Evolutionary conservation across 345 rosid genomes (phyloP), one percentile per base, ranked within the genome.

Genomic region (Geranium brycei): DNA sequence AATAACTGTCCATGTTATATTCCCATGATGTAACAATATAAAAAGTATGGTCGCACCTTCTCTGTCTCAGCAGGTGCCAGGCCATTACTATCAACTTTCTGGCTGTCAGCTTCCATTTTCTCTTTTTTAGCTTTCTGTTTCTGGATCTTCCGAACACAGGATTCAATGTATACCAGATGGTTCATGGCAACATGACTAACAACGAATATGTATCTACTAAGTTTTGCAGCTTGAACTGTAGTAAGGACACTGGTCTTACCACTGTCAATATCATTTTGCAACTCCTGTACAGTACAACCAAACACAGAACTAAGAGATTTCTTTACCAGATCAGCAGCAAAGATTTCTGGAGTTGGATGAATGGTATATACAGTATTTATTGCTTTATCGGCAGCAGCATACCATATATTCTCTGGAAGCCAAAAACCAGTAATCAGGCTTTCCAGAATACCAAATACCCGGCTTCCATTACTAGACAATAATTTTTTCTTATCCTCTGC

Each of bases 341-440:
- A 62, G 60, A 71, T 78, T 85, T 93, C 99, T 56, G 97, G 99
- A 68, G 91, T 81, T 68, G 97, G 91, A 79, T 93, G 97, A 66
- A 88, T 81, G 51, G 74, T 66, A 68, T 90, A 93, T 63, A 93
- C 71, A 31, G 85, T 87, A 72, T 75, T 71, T 74, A 90, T 90
- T 71, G 99, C 99, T 86, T 86, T 86, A 71, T 90, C 99, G 69
- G 87, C 92, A 75, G 96, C 87, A 68, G 95, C 77, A 77, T 86
- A 90, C 87, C 86, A 93, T 70, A 85, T 80, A 69, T 79, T 85
- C 63, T 90, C 95, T 68, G 96, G 90, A 73, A 90, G 97, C 84
- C 90, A 87, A 84, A 72, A 79, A 31, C 95, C 91, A 62, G 95
- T 79, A 38, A 90, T 69, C 72, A 93, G 77, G 76, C 87, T 88